phyloP scores from a whole-genome alignment of 345 rosid species.

The Pelargonium nanum region DNA sequence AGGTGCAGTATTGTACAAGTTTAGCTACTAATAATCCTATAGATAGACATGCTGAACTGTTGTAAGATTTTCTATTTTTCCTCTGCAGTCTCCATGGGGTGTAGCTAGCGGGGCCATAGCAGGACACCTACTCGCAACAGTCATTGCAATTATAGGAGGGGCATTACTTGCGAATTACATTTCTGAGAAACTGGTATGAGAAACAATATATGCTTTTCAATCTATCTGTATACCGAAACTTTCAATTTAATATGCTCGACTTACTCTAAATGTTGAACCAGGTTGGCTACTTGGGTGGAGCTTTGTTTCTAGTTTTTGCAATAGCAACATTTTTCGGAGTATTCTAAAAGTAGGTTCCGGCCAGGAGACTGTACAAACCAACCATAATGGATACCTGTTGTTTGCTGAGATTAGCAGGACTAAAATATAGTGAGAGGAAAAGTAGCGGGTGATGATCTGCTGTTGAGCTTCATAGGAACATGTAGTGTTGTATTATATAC shows the following conservation, averaged over 20 bases:
- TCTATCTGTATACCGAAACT: neutral
- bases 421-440: too few species aligned
- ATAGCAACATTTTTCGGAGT: conserved; percentile 83
- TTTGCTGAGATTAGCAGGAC: neutral
- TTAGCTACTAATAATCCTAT: neutral
- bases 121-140: conserved; percentile 83
- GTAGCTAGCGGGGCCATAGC: conserved; percentile 94
- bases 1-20: conserved; percentile 39
- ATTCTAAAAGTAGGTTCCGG: conserved; percentile 30
- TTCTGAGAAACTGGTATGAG: conserved; percentile 79
- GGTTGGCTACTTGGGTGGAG: conserved; percentile 92
- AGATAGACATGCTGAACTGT: neutral
- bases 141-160: conserved; percentile 78
- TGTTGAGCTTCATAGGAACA: neutral
- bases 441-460: neutral
- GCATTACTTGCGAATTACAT: conserved; percentile 88
- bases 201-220: conserved; percentile 1
- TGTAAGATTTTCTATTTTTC: neutral
- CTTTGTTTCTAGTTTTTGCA: conserved; percentile 71
- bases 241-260: conserved; percentile 1
- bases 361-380: neutral
- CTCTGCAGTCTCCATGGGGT: conserved; percentile 80
- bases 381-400: too few species aligned
- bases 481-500: too few species aligned
- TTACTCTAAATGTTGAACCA: conserved; percentile 26